These are phyloP conservation scores for Ramalina peruviana DNA, from an alignment of 495 filamentous ascomycete species.

Conservation along the genomic window DNA sequence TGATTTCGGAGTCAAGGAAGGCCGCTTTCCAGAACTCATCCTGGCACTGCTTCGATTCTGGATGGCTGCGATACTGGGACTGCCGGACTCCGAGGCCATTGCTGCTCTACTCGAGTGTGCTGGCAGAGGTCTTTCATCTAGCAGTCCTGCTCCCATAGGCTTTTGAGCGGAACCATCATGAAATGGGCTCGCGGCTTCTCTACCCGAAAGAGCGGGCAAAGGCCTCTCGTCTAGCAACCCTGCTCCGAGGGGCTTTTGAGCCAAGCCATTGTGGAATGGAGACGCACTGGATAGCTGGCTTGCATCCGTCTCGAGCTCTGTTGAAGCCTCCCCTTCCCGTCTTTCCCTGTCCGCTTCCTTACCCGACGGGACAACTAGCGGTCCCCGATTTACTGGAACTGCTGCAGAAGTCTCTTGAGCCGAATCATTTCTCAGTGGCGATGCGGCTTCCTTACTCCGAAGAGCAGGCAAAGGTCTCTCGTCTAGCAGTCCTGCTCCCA, in stretches of 20 bases:
- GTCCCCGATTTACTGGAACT: slow-evolving; percentile 5
- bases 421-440: slow-evolving; percentile 35
- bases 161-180: slow-evolving; percentile 23
- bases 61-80: slow-evolving; percentile 42
- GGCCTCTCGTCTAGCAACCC: slow-evolving; percentile 8
- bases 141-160: slow-evolving; percentile 8
- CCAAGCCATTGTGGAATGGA: slow-evolving; percentile 32
- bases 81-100: slow-evolving; percentile 44
- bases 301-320: slow-evolving; percentile 44
- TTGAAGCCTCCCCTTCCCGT: slow-evolving; percentile 36
- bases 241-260: slow-evolving; percentile 7
- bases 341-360: too few species aligned
- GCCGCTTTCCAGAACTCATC: slow-evolving; percentile 29
- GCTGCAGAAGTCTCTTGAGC: slow-evolving; percentile 8
- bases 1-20: slow-evolving; percentile 32
- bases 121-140: slow-evolving; percentile 8
- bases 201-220: too few species aligned
- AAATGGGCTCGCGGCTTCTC: slow-evolving; percentile 22
- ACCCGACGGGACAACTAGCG: background rate
- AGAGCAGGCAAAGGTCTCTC: slow-evolving; percentile 1
- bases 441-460: slow-evolving; percentile 18
- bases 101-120: slow-evolving; percentile 4
- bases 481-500: slow-evolving; percentile 11
- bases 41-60: slow-evolving; percentile 36
- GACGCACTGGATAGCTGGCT: slow-evolving; percentile 36